Conservation (phyloP, 441 rosid species). For the Omphalea diandra region DNA sequence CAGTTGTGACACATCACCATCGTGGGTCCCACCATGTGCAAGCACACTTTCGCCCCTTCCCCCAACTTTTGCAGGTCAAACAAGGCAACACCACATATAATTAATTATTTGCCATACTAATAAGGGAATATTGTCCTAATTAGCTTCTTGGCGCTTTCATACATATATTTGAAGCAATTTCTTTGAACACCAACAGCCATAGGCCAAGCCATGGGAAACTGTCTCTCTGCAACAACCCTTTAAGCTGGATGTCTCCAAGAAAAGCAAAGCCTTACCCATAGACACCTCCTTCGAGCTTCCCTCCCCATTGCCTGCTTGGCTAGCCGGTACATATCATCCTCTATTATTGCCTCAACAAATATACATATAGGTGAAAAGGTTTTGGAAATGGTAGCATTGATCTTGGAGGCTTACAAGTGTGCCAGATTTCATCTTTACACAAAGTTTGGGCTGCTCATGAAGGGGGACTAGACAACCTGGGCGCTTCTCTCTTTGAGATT, state of each 20-base stretch:
- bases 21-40: too few relatives aligned
- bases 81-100: too few relatives aligned
- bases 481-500: constrained; percentile 76
- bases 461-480: constrained; percentile 73
- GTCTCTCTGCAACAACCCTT: constrained; percentile 18
- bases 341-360: too few relatives aligned
- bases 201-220: constrained; percentile 71
- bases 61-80: too few relatives aligned
- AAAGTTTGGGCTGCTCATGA: constrained; percentile 65
- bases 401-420: constrained; percentile 81
- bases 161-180: not conserved
- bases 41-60: too few relatives aligned
- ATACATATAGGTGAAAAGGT: constrained; percentile 43
- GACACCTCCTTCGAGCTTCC: constrained; percentile 62
- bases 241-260: constrained; percentile 30
- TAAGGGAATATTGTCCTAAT: not conserved
- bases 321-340: constrained; percentile 39
- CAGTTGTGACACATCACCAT: too few relatives aligned
- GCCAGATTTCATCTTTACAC: constrained; percentile 51
- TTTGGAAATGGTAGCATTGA: constrained; percentile 65
- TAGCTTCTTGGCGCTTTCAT: not conserved
- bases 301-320: constrained; percentile 60
- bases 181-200: not conserved
- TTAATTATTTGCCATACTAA: not conserved
- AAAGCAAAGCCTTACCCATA: constrained; percentile 42